A percentile compares a stretch with the other conserved stretches of the same genome.
Conservation (phyloP, 73 alveolate genomes). For the Tetrahymena thermophila region DNA sequence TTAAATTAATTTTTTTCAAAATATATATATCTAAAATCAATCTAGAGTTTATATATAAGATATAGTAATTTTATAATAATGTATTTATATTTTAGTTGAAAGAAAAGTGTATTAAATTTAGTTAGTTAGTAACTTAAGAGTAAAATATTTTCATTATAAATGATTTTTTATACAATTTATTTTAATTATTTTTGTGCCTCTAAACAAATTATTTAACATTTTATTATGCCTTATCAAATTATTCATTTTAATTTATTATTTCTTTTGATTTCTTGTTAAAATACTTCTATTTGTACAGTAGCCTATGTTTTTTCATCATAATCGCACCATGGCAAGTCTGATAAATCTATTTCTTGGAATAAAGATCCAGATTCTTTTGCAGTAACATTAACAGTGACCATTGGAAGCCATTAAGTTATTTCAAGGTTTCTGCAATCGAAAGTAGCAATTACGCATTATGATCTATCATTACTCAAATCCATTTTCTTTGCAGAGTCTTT, state of each 20-base stretch:
- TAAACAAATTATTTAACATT: neutral
- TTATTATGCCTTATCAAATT: neutral
- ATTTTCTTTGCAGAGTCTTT: neutral
- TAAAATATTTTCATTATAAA: too few species aligned
- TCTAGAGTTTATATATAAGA: too few species aligned
- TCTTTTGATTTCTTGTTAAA: neutral
- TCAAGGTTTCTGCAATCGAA: neutral
- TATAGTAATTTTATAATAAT: too few species aligned
- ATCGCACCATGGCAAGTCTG: neutral
- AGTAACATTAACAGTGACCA: neutral
- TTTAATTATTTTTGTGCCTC: neutral
- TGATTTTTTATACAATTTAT: neutral
- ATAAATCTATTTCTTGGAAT: neutral
- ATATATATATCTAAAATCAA: too few species aligned
- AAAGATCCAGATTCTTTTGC: neutral
- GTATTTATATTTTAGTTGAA: too few species aligned
- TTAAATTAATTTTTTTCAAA: too few species aligned
- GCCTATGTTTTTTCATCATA: neutral
- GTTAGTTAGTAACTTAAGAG: too few species aligned
- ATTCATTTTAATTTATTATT: neutral
- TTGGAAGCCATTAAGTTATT: neutral
- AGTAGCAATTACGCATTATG: neutral
- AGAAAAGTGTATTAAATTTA: too few species aligned
- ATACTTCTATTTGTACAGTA: neutral
- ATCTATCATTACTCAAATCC: neutral